Evolutionary conservation across 225 moss, liverwort and hornwort species (phyloP), one percentile per base, ranked within the genome.

Genomic region (Anthoceros angustus): DNA sequence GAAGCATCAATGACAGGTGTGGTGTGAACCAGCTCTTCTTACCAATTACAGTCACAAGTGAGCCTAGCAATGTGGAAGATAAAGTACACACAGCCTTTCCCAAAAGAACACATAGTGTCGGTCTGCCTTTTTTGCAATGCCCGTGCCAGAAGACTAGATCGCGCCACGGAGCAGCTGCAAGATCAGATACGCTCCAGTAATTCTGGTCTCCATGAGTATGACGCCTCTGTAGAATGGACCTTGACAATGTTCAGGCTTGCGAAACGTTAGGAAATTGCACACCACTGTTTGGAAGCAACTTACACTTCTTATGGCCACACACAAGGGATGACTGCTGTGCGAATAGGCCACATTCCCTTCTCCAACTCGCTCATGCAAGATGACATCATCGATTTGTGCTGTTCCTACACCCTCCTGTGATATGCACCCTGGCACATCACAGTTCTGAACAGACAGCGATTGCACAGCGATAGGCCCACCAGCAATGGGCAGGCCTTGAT

Each of bases 91-190:
- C 80, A 60, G 86, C 91, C 73, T 82, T 86, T 40, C 86, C 87
- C 9, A 91, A 72, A 41, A 82, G 79, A 71, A 91, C 74, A 67
- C 75, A 79, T 10, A 91, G 75, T 8, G 87, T 86, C 12, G 91
- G 87, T 38, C 77, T 76, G 64, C 91, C 87, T 74, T 86, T 79
- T 63, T 80, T 77, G 72, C 91, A 91, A 42, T 76, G 79, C 62
- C 91, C 87, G 39, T 91, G 91, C 91, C 86, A 91, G 61, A 87
- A 91, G 21, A 91, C 84, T 46, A 91, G 69, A 14, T 83, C 69
- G 41, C 78, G 68, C 87, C 91, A 91, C 39, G 76, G 79, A 61
- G 75, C 40, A 67, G 72, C 67, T 42, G 77, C 68, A 39, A 92
- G 75, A 23, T 86, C 77, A 67, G 77, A 62, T 63, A 71, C 41